Base-by-base conservation (phyloP, 2,329 filamentous ascomycete genomes). In the Camillea tinctor region DNA sequence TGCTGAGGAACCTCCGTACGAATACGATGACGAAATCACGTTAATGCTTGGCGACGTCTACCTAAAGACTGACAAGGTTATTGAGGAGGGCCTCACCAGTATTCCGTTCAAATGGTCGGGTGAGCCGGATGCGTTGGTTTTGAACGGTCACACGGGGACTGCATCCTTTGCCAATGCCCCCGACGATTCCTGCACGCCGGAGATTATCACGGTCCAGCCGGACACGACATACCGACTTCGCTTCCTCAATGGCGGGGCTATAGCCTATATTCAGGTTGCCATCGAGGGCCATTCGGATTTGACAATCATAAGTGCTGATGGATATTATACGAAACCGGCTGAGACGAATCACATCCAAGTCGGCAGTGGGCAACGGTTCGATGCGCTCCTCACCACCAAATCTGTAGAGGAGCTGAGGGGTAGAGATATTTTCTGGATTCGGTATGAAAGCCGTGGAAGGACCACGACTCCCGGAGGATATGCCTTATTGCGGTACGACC, bases 21-120 rank as follows among this genome's bases (percentile, higher is more conserved):
- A 79, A 0, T 90, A 88, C 64, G 84, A 90, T 58, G 86, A 84
- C 2, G 88, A 90, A 23, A 76, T 81, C 0, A 78, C 84, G 2
- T 59, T 90, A 2, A 70, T 79, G 11, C 71, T 89, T 1, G 76
- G 79, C 3, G 88, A 90, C 63, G 81, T 83, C 64, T 90, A 84
- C 70, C 77, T 76, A 40, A 79, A 81, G 55, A 78, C 79, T 1
- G 85, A 90, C 61, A 59, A 76, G 0, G 69, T 71, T 0, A 81
- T 90, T 24, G 80, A 82, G 58, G 60, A 74, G 0, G 84, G 81
- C 0, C 74, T 90, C 1, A 66, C 71, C 0, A 76, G 74, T 1
- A 72, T 71, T 2, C 82, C 84, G 0, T 84, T 88, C 61, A 68
- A 71, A 7, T 90, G 84, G 83, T 79, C 80, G 1, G 87, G 86